A percentile compares a stretch with the other conserved stretches of the same genome.
Conservation (phyloP, 805 yeast genomes). For the Torulaspora microellipsoides region DNA sequence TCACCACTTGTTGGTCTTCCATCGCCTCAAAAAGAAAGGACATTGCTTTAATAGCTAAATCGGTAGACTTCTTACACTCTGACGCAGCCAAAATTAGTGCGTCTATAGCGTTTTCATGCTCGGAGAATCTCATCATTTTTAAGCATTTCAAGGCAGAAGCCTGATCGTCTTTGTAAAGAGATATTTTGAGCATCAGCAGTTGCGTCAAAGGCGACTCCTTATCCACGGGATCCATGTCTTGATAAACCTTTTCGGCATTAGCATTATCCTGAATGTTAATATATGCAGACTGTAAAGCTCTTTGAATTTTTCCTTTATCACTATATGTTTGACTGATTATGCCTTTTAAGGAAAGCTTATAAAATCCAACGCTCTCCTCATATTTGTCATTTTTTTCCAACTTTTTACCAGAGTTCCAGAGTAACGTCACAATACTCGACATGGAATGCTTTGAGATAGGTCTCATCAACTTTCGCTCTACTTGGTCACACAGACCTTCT, state of each 20-base stretch:
- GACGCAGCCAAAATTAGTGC: conserved; percentile 34
- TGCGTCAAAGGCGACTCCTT: conserved; percentile 30
- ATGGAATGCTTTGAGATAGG: conserved; percentile 29
- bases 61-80: conserved; percentile 25
- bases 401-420: conserved; percentile 40
- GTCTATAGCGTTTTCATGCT: conserved; percentile 34
- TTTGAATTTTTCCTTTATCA: conserved; percentile 37
- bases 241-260: conserved; percentile 20
- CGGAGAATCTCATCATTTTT: conserved; percentile 33
- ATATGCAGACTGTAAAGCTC: conserved; percentile 35
- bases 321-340: conserved; percentile 24
- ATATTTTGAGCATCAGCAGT: conserved; percentile 31
- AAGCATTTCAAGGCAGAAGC: conserved; percentile 25
- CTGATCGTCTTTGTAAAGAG: conserved; percentile 15
- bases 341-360: conserved; percentile 25
- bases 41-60: conserved; percentile 28
- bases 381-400: conserved; percentile 24
- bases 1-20: conserved; percentile 7
- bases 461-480: conserved; percentile 29
- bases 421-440: conserved; percentile 34
- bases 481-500: conserved; percentile 21
- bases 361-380: conserved; percentile 26
- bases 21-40: conserved; percentile 27
- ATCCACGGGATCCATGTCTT: conserved; percentile 24
- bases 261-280: conserved; percentile 22